Percentiles rank a stretch among this genome's conserved stretches.
phyloP scores from a whole-genome alignment of 73 alveolate genomes.

The Symbiodinium natans region DNA sequence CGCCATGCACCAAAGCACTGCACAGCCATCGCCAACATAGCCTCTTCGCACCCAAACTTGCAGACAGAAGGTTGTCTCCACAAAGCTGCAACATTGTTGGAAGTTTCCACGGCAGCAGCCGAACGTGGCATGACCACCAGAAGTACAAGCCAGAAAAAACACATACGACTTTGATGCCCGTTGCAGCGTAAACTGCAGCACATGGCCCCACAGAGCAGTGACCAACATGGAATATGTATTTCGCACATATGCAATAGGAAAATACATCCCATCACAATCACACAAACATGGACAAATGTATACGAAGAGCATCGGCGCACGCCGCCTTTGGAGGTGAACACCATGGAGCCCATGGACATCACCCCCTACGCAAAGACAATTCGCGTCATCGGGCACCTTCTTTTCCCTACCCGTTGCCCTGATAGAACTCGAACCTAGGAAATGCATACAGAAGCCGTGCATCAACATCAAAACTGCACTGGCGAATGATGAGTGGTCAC shows the following conservation, averaged over 20 bases:
- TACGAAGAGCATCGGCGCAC: neutral
- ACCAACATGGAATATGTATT: neutral
- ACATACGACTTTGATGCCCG: neutral
- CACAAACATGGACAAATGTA: neutral
- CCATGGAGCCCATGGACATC: conserved; percentile 17
- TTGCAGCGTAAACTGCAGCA: neutral
- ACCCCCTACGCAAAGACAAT: neutral
- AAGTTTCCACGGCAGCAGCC: neutral
- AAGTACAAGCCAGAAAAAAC: neutral
- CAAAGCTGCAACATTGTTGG: neutral
- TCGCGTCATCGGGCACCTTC: conserved; percentile 23
- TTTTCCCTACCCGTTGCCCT: conserved; percentile 21
- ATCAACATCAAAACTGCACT: neutral
- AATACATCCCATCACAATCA: neutral
- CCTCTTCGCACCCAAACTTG: neutral
- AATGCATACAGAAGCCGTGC: neutral
- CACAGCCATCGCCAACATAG: neutral
- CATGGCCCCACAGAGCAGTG: neutral
- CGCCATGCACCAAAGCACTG: neutral
- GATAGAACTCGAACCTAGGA: too few relatives aligned
- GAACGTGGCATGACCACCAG: neutral
- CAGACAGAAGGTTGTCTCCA: neutral
- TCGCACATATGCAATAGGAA: neutral
- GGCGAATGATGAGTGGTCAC: neutral
- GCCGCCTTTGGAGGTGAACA: conserved; percentile 10